Percentiles rank a stretch among this genome's conserved stretches.
Conservation (phyloP, 192 early-diverging fungal species). For the Coemansia sp. region DNA sequence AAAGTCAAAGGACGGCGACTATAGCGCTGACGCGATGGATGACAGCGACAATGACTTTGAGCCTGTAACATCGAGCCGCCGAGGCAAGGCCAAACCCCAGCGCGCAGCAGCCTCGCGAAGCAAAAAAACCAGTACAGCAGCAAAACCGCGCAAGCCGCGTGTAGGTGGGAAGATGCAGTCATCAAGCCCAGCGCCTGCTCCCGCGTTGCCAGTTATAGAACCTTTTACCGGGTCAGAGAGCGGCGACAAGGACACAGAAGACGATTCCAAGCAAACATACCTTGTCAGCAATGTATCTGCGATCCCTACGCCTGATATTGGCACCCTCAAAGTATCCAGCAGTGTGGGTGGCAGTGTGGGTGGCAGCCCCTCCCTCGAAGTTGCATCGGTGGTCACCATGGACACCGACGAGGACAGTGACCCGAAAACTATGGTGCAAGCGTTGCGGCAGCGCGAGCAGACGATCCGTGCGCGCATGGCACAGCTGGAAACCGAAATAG, state of each 20-base stretch:
- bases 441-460: slow-evolving; percentile 56
- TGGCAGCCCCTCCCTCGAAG: slow-evolving; percentile 18
- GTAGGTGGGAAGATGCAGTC: slow-evolving; percentile 1
- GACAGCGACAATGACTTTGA: slow-evolving; percentile 43
- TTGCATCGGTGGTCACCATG: slow-evolving; percentile 2
- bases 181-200: slow-evolving; percentile 15
- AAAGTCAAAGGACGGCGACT: slow-evolving; percentile 2
- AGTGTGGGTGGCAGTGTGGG: slow-evolving; percentile 19
- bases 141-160: slow-evolving; percentile 30
- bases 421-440: slow-evolving; percentile 11
- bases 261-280: slow-evolving; percentile 2
- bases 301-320: slow-evolving; percentile 45
- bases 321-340: slow-evolving; percentile 28
- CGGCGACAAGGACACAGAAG: slow-evolving; percentile 24
- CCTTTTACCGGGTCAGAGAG: neutral
- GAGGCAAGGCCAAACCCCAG: slow-evolving; percentile 6
- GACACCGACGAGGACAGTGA: slow-evolving; percentile 10
- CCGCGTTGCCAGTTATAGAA: neutral
- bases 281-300: slow-evolving; percentile 9
- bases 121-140: slow-evolving; percentile 5
- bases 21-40: slow-evolving; percentile 4
- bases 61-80: slow-evolving; percentile 16
- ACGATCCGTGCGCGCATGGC: slow-evolving; percentile 57
- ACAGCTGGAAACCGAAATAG: slow-evolving; percentile 56
- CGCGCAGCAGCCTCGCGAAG: neutral